A percentile compares a stretch with the other conserved stretches of the same genome.
These are phyloP conservation scores for Corylus americana DNA, from an alignment of 306 rosid species.

Conservation along the genomic window DNA sequence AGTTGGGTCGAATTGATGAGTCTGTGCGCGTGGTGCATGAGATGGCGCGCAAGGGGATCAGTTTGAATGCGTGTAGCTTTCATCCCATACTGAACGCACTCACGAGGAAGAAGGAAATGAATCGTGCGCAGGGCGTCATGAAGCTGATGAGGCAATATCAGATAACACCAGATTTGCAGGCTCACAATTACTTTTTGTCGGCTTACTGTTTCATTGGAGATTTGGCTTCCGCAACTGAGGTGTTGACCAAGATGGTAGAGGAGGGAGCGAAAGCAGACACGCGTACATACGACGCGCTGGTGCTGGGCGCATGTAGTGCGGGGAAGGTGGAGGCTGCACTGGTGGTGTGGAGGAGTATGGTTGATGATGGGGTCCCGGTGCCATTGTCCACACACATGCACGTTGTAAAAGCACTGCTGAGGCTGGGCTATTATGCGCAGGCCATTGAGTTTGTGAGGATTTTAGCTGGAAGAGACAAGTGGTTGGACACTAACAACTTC, in stretches of 20 bases:
- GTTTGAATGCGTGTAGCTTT: slow-evolving; percentile 36
- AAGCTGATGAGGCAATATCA: slow-evolving; percentile 36
- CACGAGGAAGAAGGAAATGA: slow-evolving; percentile 28
- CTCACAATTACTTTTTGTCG: slow-evolving; percentile 39
- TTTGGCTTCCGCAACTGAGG: slow-evolving; percentile 25
- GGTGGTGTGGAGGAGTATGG: slow-evolving; percentile 61
- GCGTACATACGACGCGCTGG: slow-evolving; percentile 66
- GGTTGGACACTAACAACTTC: slow-evolving; percentile 38
- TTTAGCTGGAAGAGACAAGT: slow-evolving; percentile 43
- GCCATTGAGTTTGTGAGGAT: slow-evolving; percentile 46
- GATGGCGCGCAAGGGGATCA: slow-evolving; percentile 32
- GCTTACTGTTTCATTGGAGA: slow-evolving; percentile 40
- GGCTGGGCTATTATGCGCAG: slow-evolving; percentile 25
- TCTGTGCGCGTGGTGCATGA: slow-evolving; percentile 35
- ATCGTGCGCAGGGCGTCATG: slow-evolving; percentile 43
- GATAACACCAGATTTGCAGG: slow-evolving; percentile 34
- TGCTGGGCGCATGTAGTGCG: slow-evolving; percentile 52
- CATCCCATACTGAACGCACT: slow-evolving; percentile 40
- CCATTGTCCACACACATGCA: slow-evolving; percentile 43
- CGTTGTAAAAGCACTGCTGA: slow-evolving; percentile 38
- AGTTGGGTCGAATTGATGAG: slow-evolving; percentile 34
- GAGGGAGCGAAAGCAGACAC: slow-evolving; percentile 35
- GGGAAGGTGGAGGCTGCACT: slow-evolving; percentile 60
- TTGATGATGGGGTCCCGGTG: slow-evolving; percentile 50
- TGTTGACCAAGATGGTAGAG: slow-evolving; percentile 37